A percentile compares a stretch with the other conserved stretches of the same genome.
Evolutionary conservation across 164 flowering plant genomes (phyloP).

Genomic region (Dillenia turbinata): DNA sequence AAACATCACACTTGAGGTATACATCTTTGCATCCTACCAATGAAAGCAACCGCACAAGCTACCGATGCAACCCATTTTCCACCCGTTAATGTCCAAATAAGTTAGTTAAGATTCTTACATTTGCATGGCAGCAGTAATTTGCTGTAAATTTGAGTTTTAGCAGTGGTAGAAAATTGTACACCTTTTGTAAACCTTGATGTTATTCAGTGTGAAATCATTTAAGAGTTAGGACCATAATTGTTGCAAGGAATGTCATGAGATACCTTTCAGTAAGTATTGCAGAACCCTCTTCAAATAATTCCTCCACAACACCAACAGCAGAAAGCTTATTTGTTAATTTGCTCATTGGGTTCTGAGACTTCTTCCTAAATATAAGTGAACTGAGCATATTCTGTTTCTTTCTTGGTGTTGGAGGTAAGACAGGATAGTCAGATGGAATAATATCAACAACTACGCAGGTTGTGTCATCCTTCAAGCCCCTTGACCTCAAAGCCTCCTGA

Average conservation of each 20-base stretch:
- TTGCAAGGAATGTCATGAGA: constrained; percentile 4
- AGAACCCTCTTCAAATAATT: constrained; percentile 95
- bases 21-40: too few relatives aligned
- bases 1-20: too few relatives aligned
- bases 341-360: constrained; percentile 31
- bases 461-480: constrained; percentile 90
- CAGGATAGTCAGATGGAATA: constrained; percentile 54
- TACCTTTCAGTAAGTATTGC: constrained; percentile 94
- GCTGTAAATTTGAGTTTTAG: too few relatives aligned
- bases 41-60: too few relatives aligned
- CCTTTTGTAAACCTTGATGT: too few relatives aligned
- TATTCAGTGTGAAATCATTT: too few relatives aligned
- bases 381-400: constrained; percentile 52
- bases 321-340: constrained; percentile 67
- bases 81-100: too few relatives aligned
- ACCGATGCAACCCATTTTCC: too few relatives aligned
- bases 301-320: constrained; percentile 87
- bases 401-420: constrained; percentile 46
- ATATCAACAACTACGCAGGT: constrained; percentile 90
- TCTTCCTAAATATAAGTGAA: constrained; percentile 60
- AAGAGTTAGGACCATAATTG: not conserved
- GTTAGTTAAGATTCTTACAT: too few relatives aligned
- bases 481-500: constrained; percentile 76
- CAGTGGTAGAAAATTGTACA: too few relatives aligned
- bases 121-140: too few relatives aligned